These are phyloP conservation scores for Microdochium nivale DNA, from an alignment of 2,329 filamentous ascomycete genomes.

Conservation along the genomic window DNA sequence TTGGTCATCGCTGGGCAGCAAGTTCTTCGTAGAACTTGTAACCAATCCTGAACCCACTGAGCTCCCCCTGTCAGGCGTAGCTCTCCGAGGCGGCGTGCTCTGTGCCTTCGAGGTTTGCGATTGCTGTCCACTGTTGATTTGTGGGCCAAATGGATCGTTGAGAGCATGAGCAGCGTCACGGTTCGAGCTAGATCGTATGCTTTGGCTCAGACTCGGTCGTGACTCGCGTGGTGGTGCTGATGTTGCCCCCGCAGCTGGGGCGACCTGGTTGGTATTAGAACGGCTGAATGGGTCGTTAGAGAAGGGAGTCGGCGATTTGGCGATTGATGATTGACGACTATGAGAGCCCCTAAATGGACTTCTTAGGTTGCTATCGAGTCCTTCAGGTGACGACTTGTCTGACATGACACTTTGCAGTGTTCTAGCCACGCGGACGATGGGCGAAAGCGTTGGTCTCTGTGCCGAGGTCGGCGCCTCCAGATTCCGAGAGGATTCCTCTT, in stretches of 20 bases:
- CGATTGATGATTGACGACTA: conserved; percentile 12
- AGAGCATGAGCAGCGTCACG: conserved; percentile 3
- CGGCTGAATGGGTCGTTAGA: conserved; percentile 1
- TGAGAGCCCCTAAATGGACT: conserved; percentile 42
- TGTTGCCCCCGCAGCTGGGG: neutral
- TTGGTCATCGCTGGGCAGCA: conserved; percentile 8
- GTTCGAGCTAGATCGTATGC: neutral
- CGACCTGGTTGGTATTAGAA: conserved; percentile 9
- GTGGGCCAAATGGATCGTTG: conserved; percentile 10
- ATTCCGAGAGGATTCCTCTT: neutral
- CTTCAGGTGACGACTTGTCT: conserved; percentile 47
- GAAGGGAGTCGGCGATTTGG: conserved; percentile 14
- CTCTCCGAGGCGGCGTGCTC: neutral
- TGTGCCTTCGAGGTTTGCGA: neutral
- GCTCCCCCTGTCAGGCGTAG: neutral
- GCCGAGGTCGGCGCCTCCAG: neutral
- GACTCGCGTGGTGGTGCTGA: conserved; percentile 2
- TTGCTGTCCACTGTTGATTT: conserved; percentile 6
- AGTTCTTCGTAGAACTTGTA: conserved; percentile 10
- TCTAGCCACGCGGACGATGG: conserved; percentile 48
- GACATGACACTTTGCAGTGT: conserved; percentile 50
- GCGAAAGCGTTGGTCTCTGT: conserved; percentile 39
- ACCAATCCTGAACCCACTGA: conserved; percentile 3
- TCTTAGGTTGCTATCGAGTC: conserved; percentile 39
- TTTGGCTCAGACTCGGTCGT: neutral